Conservation (phyloP, 805 yeast species). For the Debaryomyces hansenii region DNA sequence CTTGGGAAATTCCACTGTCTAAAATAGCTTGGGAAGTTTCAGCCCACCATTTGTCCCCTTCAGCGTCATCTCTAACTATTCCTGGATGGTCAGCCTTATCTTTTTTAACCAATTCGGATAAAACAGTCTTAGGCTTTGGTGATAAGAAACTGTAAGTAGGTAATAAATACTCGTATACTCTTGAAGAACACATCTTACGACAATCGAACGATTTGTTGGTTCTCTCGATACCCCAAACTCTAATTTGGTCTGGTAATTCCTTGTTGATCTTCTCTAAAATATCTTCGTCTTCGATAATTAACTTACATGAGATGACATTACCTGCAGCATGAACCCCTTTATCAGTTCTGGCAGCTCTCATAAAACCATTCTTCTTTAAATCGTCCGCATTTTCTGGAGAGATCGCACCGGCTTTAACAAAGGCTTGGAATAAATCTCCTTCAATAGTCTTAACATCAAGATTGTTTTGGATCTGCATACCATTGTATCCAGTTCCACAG, state of each 20-base stretch:
- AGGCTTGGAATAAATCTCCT: slow-evolving; percentile 81
- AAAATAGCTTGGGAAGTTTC: slow-evolving; percentile 36
- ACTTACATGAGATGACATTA: slow-evolving; percentile 78
- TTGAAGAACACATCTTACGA: slow-evolving; percentile 92
- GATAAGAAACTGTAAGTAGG: slow-evolving; percentile 91
- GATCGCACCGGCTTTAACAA: slow-evolving; percentile 84
- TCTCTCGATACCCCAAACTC: slow-evolving; percentile 91
- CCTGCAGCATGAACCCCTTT: slow-evolving; percentile 99
- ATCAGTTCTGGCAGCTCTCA: slow-evolving; percentile 87
- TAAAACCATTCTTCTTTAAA: slow-evolving; percentile 81
- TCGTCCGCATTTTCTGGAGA: slow-evolving; percentile 85
- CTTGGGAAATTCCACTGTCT: slow-evolving; percentile 11
- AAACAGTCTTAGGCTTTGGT: slow-evolving; percentile 75
- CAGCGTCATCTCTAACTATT: slow-evolving; percentile 58
- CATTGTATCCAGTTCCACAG: slow-evolving; percentile 96
- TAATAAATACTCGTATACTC: slow-evolving; percentile 89
- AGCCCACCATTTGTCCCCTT: slow-evolving; percentile 76
- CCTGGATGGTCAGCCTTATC: slow-evolving; percentile 59
- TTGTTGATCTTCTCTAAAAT: slow-evolving; percentile 72
- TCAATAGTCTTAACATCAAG: slow-evolving; percentile 89
- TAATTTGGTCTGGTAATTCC: slow-evolving; percentile 77
- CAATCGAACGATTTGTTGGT: slow-evolving; percentile 92
- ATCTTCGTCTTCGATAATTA: slow-evolving; percentile 81
- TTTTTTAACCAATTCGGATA: slow-evolving; percentile 58
- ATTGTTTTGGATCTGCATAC: slow-evolving; percentile 80